Conservation (phyloP, 768 basidiomycete genomes). For the Naganishia vishniacii region DNA sequence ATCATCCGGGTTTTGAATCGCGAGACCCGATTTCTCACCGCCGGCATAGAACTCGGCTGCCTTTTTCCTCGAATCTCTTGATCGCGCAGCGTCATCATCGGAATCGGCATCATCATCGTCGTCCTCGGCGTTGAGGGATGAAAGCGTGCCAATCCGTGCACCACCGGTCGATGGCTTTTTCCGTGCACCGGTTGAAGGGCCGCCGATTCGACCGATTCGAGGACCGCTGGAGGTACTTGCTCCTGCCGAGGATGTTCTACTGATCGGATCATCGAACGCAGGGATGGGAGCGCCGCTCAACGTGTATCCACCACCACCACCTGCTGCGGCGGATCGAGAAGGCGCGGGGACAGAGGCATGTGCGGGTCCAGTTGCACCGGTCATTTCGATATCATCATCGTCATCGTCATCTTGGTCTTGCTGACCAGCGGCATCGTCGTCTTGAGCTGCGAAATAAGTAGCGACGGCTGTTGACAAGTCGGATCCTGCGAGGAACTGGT, state of each 20-base stretch:
- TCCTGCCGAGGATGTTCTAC: conserved; percentile 9
- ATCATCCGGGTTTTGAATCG: conserved; percentile 69
- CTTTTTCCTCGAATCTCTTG: conserved; percentile 52
- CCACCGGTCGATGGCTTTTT: not conserved
- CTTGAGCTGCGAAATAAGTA: conserved; percentile 24
- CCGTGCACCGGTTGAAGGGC: not conserved
- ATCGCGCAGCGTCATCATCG: conserved; percentile 49
- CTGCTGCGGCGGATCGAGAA: not conserved
- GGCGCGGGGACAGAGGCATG: not conserved
- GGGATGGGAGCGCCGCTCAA: conserved; percentile 23
- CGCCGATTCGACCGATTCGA: conserved; percentile 19
- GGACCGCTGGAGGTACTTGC: conserved; percentile 16
- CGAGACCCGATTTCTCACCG: conserved; percentile 57
- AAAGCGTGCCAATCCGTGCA: conserved; percentile 1
- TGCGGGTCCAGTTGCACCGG: not conserved
- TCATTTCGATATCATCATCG: conserved; percentile 11
- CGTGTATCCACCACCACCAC: conserved; percentile 18
- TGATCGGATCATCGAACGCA: not conserved
- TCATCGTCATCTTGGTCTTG: conserved; percentile 8
- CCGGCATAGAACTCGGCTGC: conserved; percentile 16
- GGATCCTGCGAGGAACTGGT: conserved; percentile 3
- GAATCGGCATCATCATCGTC: conserved; percentile 3
- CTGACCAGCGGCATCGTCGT: conserved; percentile 5
- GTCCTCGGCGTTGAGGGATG: conserved; percentile 1
- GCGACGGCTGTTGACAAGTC: conserved; percentile 21